A percentile compares a stretch with the other conserved stretches of the same genome.
phyloP scores from a whole-genome alignment of 352 stramenopile genomes.

The Aphanomyces euteiches region DNA sequence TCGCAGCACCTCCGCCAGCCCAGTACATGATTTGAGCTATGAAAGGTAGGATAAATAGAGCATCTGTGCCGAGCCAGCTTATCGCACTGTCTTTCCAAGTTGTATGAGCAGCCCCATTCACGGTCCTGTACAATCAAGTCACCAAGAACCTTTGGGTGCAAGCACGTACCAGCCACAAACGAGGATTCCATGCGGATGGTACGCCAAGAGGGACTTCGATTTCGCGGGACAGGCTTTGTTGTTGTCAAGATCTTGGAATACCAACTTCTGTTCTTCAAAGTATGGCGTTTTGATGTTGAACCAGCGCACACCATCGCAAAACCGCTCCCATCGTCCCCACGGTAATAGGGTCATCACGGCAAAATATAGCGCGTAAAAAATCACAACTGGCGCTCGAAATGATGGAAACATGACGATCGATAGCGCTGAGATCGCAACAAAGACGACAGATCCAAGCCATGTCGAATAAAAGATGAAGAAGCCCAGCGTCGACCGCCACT shows the following conservation, averaged over 20 bases:
- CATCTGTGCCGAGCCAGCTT: conserved; percentile 63
- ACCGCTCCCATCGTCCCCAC: not conserved
- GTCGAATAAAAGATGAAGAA: conserved; percentile 7
- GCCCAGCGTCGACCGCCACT: not conserved
- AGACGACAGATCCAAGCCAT: conserved; percentile 15
- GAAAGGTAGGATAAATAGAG: conserved; percentile 64
- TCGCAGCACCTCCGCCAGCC: conserved; percentile 55
- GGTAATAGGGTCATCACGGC: conserved; percentile 3
- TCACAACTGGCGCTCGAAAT: not conserved
- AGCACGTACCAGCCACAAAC: conserved; percentile 44
- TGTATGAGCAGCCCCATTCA: conserved; percentile 55
- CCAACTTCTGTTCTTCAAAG: conserved; percentile 34
- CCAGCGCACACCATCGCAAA: conserved; percentile 28
- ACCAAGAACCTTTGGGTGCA: not conserved
- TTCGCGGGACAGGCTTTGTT: not conserved
- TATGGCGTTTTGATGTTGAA: conserved; percentile 45
- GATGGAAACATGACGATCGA: not conserved
- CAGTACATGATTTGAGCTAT: conserved; percentile 67
- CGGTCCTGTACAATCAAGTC: conserved; percentile 13
- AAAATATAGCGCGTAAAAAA: conserved; percentile 12
- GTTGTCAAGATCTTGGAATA: conserved; percentile 9
- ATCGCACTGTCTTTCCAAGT: conserved; percentile 46
- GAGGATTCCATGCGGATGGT: conserved; percentile 68
- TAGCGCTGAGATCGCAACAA: not conserved
- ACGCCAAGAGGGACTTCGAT: conserved; percentile 34